Evolutionary conservation across 306 rosid genomes (phyloP), one percentile per base, ranked within the genome.

Genomic region (Lotus japonicus): DNA sequence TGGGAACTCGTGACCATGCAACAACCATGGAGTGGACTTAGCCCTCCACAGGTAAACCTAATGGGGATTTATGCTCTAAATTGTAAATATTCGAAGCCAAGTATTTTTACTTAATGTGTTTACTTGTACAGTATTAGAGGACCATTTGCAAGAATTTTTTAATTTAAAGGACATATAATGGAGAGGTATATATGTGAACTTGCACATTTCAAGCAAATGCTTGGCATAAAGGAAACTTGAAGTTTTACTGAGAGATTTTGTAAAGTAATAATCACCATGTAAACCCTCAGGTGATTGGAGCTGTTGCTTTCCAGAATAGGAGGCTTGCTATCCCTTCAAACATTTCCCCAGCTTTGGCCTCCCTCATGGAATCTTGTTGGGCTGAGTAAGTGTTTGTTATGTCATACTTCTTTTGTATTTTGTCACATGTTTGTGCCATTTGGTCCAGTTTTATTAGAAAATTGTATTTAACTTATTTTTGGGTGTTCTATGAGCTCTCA

Each of bases 331-430:
- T 94, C 68, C 99, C 99, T 53, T 68, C 83, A 0, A 88, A 79
- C 66, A 78, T 92, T 48, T 88, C 99, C 48, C 88, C 99, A 3
- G 51, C 73, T 64, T 49, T 94, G 84, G 75, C 85, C 78, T 85
- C 97, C 44, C 96, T 94, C 57, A 88, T 90, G 80, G 99, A 88
- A 76, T 81, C 97, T 72, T 94, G 99, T 85, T 94, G 99, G 99
- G 96, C 86, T 1, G 89, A 88, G 99, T 94, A 87, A 83, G 99
- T 79, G 18, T 38, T 19, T 15, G 10, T 48, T 56, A 18, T 57
- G 64, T 5, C 46, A 9, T 48, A 9, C 28, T 69, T 39, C 10
- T n/a, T n/a, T 48, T 21, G 21, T 10, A 26, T 48, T 15, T 31
- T 64, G 14, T 59, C 4, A 41, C 26, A 16, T 69, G 66, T 51